Evolutionary conservation across 345 rosid species (phyloP).

Genomic region (Hibiscus trionum): DNA sequence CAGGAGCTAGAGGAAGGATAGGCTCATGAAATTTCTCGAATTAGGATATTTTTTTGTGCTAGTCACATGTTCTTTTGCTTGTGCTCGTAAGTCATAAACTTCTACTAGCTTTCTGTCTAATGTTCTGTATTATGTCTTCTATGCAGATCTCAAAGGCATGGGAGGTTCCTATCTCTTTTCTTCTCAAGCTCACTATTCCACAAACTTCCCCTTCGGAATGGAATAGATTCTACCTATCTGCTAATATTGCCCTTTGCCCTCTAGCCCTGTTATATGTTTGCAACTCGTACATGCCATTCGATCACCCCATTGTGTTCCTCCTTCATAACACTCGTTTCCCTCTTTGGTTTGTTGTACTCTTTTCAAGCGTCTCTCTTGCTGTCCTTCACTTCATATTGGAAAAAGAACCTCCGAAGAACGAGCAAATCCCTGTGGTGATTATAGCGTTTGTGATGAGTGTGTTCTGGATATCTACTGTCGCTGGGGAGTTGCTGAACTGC

Average conservation of each 20-base stretch:
- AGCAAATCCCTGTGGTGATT: slow-evolving; percentile 59
- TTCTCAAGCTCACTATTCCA: slow-evolving; percentile 77
- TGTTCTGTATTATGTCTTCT: slow-evolving; percentile 8
- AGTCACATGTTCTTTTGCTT: background rate
- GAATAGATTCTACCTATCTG: slow-evolving; percentile 67
- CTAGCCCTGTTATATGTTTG: slow-evolving; percentile 67
- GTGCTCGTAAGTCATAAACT: background rate
- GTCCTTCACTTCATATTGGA: slow-evolving; percentile 67
- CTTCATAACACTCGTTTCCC: slow-evolving; percentile 64
- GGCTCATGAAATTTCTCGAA: background rate
- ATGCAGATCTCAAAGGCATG: slow-evolving; percentile 63
- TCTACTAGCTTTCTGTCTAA: background rate
- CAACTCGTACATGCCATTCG: slow-evolving; percentile 69
- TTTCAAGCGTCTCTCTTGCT: slow-evolving; percentile 63
- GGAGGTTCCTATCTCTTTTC: slow-evolving; percentile 62
- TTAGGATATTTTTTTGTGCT: background rate
- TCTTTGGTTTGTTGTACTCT: slow-evolving; percentile 69
- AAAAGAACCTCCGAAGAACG: slow-evolving; percentile 76
- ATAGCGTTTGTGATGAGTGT: slow-evolving; percentile 86
- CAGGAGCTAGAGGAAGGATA: slow-evolving; percentile 2
- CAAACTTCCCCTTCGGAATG: slow-evolving; percentile 69
- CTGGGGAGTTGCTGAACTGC: slow-evolving; percentile 89
- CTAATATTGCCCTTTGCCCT: slow-evolving; percentile 78
- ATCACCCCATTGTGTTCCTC: slow-evolving; percentile 76
- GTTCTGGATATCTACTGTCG: slow-evolving; percentile 90